Evolutionary conservation across 1,139 yeast species (phyloP), one percentile per base, ranked within the genome.

Genomic region (Pichia sp.): DNA sequence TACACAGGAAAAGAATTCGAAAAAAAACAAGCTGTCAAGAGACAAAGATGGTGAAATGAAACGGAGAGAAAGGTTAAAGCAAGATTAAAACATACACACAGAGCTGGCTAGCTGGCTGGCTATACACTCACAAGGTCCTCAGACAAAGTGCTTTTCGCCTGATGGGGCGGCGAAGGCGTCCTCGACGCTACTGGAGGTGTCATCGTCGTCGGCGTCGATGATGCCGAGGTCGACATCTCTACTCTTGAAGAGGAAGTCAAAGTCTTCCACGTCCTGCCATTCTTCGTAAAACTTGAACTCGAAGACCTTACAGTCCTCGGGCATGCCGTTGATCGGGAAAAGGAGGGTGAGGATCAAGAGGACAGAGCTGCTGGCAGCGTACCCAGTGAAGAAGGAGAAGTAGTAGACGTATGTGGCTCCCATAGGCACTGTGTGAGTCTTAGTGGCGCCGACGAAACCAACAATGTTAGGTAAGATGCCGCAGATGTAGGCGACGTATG

Each of bases 401-500:
- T 83, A 73, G 72, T 87, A 89, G 42, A 89, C 77, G 55, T 80
- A 73, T 44, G 82, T 78, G 3, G 96, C 96, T 28, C 95, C 96
- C 52, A 76, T 73, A 9, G 95, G 95, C n/a, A 89, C 91, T 10
- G 62, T 62, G 41, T 77, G 69, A 9, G 70, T 66, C 30, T 62
- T 59, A 1, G 70, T 66, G 21, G 69, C 90, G 55, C 96, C 96
- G 26, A 87, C 95, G 62, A 89, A 89, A 2, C 96, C 96, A 39
- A 86, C 89, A 61, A 89, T 83, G 65, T 88, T 89, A 48, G 95
- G 95, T 48, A 84, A 73, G 52, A 88, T 82, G 56, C 95, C 95
- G 61, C 85, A 74, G 54, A 85, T 67, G 66, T 86, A 86, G 1
- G 91, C 89, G 34, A 72, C 80, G 53, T 78, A 77, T 0, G 89